Evolutionary conservation across 768 basidiomycete species (phyloP).

Genomic region (Auricularia heimuer): DNA sequence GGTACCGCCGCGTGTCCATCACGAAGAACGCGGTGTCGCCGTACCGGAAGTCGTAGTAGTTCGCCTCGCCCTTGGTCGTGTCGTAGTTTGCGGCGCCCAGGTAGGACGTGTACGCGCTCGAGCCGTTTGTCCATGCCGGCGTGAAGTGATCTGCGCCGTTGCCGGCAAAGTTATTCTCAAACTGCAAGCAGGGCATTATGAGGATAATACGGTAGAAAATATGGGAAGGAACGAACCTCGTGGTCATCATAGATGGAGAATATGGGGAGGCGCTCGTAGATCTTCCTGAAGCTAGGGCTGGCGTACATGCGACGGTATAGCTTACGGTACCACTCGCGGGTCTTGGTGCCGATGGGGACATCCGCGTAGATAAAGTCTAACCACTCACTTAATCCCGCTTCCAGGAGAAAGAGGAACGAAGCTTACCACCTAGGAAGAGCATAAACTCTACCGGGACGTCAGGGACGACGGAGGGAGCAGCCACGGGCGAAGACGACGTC

Average conservation of each 20-base stretch:
- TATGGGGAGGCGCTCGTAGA: conserved; percentile 61
- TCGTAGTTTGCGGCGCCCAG: conserved; percentile 57
- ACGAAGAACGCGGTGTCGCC: conserved; percentile 70
- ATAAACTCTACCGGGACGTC: conserved; percentile 42
- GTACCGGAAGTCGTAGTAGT: conserved; percentile 51
- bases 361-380: conserved; percentile 67
- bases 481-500: background rate
- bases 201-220: background rate
- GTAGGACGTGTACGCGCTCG: conserved; percentile 50
- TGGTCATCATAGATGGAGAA: conserved; percentile 68
- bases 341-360: conserved; percentile 44
- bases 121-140: conserved; percentile 48
- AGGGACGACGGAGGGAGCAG: conserved; percentile 1
- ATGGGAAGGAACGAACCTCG: conserved; percentile 31
- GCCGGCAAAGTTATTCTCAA: conserved; percentile 61
- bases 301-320: conserved; percentile 60
- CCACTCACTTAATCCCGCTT: background rate
- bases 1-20: conserved; percentile 59
- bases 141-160: conserved; percentile 37
- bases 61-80: conserved; percentile 25
- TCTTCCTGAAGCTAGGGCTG: conserved; percentile 51
- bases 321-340: conserved; percentile 43
- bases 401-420: background rate
- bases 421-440: conserved; percentile 43
- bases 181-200: conserved; percentile 21